These are phyloP conservation scores for Podospora pseudoanserina DNA, from an alignment of 495 filamentous ascomycete species.

Conservation along the genomic window DNA sequence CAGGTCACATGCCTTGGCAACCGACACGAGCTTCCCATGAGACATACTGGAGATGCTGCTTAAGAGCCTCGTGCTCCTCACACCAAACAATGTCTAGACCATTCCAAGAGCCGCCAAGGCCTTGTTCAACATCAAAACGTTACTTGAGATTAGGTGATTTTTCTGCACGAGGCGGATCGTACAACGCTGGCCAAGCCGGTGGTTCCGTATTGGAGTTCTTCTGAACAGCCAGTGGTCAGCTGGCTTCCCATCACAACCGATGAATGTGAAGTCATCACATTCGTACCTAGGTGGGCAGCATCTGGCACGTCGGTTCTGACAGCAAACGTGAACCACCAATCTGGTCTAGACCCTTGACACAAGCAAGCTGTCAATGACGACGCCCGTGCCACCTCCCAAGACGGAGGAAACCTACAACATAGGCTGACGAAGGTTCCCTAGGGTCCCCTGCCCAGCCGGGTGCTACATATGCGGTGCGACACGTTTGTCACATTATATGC, in stretches of 20 bases:
- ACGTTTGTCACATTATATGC: background rate
- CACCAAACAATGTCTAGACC: background rate
- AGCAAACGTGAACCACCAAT: background rate
- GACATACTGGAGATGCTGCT: background rate
- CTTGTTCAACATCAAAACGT: conserved; percentile 1
- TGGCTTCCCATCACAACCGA: background rate
- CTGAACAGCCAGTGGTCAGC: background rate
- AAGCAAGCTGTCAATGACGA: background rate
- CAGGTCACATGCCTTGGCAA: background rate
- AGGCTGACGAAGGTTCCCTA: background rate
- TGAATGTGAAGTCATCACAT: background rate
- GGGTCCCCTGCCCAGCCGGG: conserved; percentile 3
- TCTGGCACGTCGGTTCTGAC: background rate
- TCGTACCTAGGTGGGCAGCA: background rate
- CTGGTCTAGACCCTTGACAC: background rate
- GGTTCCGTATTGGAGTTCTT: background rate
- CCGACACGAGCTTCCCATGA: background rate
- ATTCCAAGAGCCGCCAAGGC: conserved; percentile 1
- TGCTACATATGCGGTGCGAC: background rate
- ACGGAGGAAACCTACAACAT: background rate
- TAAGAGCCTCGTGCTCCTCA: background rate
- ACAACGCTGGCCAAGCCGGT: background rate
- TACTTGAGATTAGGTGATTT: conserved; percentile 3
- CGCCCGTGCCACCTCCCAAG: background rate
- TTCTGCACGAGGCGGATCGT: background rate